A percentile compares a stretch with the other conserved stretches of the same genome.
These are phyloP conservation scores for Tuber umbilicatum DNA, from an alignment of 495 filamentous ascomycete species.

Conservation along the genomic window DNA sequence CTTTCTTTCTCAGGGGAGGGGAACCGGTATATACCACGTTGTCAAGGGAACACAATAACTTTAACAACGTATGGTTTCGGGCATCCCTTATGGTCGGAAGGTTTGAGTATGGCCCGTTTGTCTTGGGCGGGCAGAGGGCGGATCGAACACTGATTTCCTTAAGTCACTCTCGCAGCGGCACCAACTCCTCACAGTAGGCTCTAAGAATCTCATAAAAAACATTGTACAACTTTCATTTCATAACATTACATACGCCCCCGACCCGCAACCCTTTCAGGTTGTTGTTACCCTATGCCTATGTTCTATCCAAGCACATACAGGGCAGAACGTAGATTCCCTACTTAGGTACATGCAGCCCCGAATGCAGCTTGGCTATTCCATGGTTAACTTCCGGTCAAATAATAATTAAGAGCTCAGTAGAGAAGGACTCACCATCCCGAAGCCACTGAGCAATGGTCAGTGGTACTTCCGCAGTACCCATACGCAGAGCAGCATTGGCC, in stretches of 20 bases:
- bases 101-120: not conserved
- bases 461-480: conserved; percentile 13
- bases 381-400: not conserved
- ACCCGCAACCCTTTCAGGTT: not conserved
- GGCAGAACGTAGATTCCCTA: not conserved
- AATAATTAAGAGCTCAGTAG: not conserved
- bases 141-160: not conserved
- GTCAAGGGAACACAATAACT: not conserved
- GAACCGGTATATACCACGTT: not conserved
- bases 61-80: not conserved
- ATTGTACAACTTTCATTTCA: not conserved
- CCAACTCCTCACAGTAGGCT: not conserved
- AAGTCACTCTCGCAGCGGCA: not conserved
- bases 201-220: not conserved
- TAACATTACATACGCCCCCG: not conserved
- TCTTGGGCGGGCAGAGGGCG: not conserved
- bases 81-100: not conserved
- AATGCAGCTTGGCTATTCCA: not conserved
- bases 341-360: not conserved
- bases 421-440: conserved; percentile 9
- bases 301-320: not conserved
- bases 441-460: not conserved
- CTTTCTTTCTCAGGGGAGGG: too few species aligned
- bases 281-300: not conserved
- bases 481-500: conserved; percentile 15